These are phyloP conservation scores for Cornus suecica DNA, from an alignment of 148 eudicot genomes.

Conservation along the genomic window DNA sequence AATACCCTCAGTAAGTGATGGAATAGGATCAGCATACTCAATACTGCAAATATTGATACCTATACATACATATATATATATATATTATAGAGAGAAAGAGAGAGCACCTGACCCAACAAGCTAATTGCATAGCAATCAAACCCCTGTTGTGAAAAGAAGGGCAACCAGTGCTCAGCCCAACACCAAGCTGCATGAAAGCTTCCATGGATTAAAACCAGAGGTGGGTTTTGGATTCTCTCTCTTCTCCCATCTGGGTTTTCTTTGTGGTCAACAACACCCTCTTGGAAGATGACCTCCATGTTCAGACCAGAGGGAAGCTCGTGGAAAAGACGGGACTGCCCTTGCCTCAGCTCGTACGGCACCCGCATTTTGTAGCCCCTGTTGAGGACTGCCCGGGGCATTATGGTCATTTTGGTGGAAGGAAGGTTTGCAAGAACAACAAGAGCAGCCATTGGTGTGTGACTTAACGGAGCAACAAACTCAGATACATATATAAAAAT, in stretches of 20 bases:
- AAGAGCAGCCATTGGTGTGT: constrained; percentile 27
- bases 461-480: background rate
- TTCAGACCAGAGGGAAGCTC: constrained; percentile 80
- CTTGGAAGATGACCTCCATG: constrained; percentile 80
- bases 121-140: constrained; percentile 80
- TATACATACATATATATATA: background rate
- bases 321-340: constrained; percentile 77
- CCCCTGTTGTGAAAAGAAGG: constrained; percentile 70
- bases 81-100: background rate
- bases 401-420: constrained; percentile 24
- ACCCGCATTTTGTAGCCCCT: constrained; percentile 40
- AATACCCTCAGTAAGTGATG: background rate
- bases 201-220: constrained; percentile 81
- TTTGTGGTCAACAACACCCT: constrained; percentile 19
- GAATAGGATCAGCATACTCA: background rate
- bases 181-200: constrained; percentile 98
- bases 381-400: constrained; percentile 32
- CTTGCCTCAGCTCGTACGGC: constrained; percentile 59
- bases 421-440: constrained; percentile 14
- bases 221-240: constrained; percentile 33
- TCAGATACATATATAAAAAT: background rate
- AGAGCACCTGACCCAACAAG: constrained; percentile 72
- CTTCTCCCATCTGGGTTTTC: constrained; percentile 12
- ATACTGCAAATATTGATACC: background rate
- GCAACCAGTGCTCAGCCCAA: constrained; percentile 93